Evolutionary conservation across 257 asterid genomes (phyloP), one percentile per base, ranked within the genome.

Genomic region (Nicotiana undulata): DNA sequence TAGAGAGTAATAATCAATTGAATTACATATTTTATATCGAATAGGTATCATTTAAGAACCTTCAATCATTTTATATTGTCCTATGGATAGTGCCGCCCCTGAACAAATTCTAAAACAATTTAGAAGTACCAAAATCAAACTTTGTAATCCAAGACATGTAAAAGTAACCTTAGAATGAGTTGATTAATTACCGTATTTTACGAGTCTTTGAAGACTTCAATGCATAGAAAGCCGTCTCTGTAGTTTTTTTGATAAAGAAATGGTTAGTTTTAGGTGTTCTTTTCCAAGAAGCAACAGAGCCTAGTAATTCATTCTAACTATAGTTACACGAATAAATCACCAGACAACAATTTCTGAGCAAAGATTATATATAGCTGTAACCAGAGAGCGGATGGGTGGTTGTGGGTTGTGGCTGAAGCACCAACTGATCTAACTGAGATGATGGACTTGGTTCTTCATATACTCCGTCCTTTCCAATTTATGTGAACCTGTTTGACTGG

Each of bases 181-280:
- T 29, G 44, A 22, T 31, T 4, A 83, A 89, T 85, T 72, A 89
- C 98, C 97, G 83, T 72, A 95, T 95, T 92, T 92, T 95, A 56
- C 97, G 97, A 89, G 92, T 90, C 90, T 95, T 93, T 29, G 32
- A 2, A 29, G 32, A 26, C 28, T 26, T 26, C 1, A 26, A 26
- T 26, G 28, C 28, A 26, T 26, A 26, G 28, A 26, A 26, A 1
- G 28, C 28, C 1, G 28, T 26, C 28, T 0, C 28, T 26, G 28
- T 26, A 26, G 28, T 29, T 29, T 29, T 29, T 29, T 64, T 24
- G 59, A 80, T 51, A 15, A 75, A 79, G 58, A 18, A 32, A 5
- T 55, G 59, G 77, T 70, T 70, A 70, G 59, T 2, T 22, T 3
- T 40, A 68, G 77, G 56, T 20, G 58, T 40, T 40, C 32, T 37